A percentile compares a stretch with the other conserved stretches of the same genome.
Conservation (phyloP, 306 rosid genomes). For the Trifolium repens region DNA sequence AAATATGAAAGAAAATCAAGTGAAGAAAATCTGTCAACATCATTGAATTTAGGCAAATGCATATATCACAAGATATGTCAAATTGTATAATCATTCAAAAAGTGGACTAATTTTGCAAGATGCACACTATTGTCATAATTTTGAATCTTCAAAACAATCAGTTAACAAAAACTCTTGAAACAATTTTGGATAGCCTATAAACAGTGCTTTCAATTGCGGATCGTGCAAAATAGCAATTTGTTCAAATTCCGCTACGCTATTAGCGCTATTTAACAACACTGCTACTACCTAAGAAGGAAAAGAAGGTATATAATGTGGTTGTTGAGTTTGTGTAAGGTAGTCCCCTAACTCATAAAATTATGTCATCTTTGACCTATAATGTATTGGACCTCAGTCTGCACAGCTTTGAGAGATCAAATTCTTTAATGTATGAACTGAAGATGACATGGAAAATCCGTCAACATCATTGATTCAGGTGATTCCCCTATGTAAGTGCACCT, state of each 20-base stretch:
- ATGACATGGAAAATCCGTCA: too few relatives aligned
- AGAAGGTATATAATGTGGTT: too few relatives aligned
- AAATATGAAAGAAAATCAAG: slow-evolving; percentile 8
- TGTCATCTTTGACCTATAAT: not conserved
- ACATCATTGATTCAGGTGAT: too few relatives aligned
- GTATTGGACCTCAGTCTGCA: not conserved
- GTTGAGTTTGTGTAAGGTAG: not conserved
- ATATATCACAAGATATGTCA: not conserved
- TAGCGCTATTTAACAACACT: too few relatives aligned
- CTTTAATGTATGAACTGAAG: too few relatives aligned
- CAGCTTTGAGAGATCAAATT: not conserved
- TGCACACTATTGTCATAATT: slow-evolving; percentile 21
- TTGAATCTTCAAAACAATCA: slow-evolving; percentile 11
- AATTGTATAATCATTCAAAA: not conserved
- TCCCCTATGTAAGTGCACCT: too few relatives aligned
- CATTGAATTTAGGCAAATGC: slow-evolving; percentile 11
- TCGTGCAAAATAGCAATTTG: too few relatives aligned
- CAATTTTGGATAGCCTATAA: not conserved
- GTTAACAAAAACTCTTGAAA: not conserved
- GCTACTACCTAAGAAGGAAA: too few relatives aligned
- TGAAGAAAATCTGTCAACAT: slow-evolving; percentile 2
- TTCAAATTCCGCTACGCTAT: too few relatives aligned
- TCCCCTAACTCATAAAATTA: not conserved
- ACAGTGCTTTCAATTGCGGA: too few relatives aligned
- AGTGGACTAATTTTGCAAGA: not conserved